Conservation (phyloP, 2,329 filamentous ascomycete genomes). For the Pseudocercospora fijiensis region DNA sequence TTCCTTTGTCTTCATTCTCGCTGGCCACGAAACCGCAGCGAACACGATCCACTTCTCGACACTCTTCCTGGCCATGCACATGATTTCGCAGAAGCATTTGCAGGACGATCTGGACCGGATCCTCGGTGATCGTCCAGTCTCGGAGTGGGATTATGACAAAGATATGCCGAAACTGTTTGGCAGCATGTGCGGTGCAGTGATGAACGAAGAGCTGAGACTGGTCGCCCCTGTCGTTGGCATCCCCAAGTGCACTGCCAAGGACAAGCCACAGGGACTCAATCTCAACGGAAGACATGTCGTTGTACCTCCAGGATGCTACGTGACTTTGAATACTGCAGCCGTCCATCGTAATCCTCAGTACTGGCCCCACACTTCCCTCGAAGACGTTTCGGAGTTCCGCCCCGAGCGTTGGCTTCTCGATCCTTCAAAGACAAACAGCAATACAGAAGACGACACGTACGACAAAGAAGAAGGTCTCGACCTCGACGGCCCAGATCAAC, state of each 20-base stretch:
- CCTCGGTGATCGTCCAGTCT: constrained; percentile 58
- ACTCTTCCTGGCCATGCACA: constrained; percentile 65
- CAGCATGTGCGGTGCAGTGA: constrained; percentile 69
- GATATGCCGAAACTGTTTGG: constrained; percentile 65
- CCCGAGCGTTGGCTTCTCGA: constrained; percentile 69
- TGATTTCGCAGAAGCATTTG: constrained; percentile 61
- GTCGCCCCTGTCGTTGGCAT: constrained; percentile 70
- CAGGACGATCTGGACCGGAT: constrained; percentile 69
- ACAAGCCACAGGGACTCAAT: constrained; percentile 55
- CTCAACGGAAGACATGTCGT: constrained; percentile 59
- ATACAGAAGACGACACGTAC: constrained; percentile 40
- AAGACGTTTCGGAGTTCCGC: constrained; percentile 66
- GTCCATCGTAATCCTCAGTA: constrained; percentile 68
- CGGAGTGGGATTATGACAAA: constrained; percentile 69
- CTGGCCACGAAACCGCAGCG: constrained; percentile 79
- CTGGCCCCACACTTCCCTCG: constrained; percentile 58
- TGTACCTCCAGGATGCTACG: constrained; percentile 57
- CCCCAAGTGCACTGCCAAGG: constrained; percentile 60
- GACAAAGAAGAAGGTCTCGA: constrained; percentile 38
- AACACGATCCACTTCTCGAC: constrained; percentile 72
- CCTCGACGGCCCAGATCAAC: constrained; percentile 58
- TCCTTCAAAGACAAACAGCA: constrained; percentile 22
- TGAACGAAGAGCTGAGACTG: constrained; percentile 75
- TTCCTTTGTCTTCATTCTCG: constrained; percentile 62
- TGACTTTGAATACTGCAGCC: constrained; percentile 58